phyloP scores from a whole-genome alignment of 768 basidiomycete genomes.

The Heimioporus sp. region DNA sequence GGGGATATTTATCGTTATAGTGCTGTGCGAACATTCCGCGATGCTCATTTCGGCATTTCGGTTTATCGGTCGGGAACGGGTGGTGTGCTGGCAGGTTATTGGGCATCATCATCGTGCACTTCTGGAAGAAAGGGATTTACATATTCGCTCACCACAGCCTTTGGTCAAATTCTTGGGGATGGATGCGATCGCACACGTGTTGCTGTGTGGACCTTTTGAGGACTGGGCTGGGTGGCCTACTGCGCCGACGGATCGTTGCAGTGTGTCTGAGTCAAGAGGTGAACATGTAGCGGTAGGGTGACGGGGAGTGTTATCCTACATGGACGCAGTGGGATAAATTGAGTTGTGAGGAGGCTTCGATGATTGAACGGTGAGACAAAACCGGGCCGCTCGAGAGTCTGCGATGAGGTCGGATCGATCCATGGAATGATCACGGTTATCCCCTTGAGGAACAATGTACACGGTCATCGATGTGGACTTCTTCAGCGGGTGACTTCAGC shows the following conservation, averaged over 20 bases:
- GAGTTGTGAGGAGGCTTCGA: neutral
- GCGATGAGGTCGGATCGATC: constrained; percentile 25
- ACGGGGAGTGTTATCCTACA: no score
- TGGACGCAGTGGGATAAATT: constrained; percentile 4
- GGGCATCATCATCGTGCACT: neutral
- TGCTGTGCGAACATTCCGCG: constrained; percentile 21
- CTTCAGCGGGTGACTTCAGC: constrained; percentile 4
- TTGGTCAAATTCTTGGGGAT: neutral
- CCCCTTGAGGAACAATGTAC: constrained; percentile 6
- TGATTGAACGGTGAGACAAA: neutral
- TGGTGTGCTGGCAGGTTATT: neutral
- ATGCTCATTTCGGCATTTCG: constrained; percentile 13
- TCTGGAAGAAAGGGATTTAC: constrained; percentile 3
- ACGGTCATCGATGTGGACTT: constrained; percentile 10
- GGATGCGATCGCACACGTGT: constrained; percentile 13
- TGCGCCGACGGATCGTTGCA: neutral
- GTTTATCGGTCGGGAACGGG: neutral
- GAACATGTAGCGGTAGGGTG: no score
- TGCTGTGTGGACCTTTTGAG: neutral
- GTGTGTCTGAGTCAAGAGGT: no score
- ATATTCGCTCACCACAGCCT: constrained; percentile 5
- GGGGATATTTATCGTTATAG: neutral
- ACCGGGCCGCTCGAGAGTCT: constrained; percentile 3
- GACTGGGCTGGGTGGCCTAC: neutral
- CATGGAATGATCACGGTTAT: constrained; percentile 3